Evolutionary conservation across 1,284 basidiomycete species (phyloP).

Genomic region (Ceratobasidium sp.): DNA sequence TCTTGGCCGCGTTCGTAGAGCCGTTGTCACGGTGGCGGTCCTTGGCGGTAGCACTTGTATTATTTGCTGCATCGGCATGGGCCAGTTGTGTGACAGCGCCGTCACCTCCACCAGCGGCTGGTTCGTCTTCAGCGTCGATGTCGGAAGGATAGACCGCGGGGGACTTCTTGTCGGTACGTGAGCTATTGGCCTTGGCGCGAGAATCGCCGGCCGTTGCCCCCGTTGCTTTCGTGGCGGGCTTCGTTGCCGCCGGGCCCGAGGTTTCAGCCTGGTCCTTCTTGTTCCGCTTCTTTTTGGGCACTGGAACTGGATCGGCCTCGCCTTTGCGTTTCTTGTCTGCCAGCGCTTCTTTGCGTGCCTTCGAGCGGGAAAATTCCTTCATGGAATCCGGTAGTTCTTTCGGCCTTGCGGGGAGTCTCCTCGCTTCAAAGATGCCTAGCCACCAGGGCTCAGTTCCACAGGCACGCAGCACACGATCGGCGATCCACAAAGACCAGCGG

Average conservation of each 20-base stretch:
- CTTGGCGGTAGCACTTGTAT: too few relatives aligned
- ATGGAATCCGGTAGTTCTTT: neutral
- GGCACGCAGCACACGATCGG: neutral
- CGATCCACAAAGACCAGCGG: neutral
- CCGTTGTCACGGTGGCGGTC: too few relatives aligned
- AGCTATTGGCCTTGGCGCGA: neutral
- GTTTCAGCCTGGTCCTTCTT: neutral
- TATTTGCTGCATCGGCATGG: too few relatives aligned
- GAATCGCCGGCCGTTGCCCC: too few relatives aligned
- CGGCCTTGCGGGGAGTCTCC: neutral
- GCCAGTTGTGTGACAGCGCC: too few relatives aligned
- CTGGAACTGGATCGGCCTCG: neutral
- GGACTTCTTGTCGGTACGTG: neutral
- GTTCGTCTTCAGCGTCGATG: neutral
- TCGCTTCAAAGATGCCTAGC: neutral
- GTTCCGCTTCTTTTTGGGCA: neutral
- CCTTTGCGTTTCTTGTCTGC: neutral
- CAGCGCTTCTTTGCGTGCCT: neutral
- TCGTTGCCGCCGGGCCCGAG: neutral
- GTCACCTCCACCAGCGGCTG: too few relatives aligned
- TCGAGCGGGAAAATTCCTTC: neutral
- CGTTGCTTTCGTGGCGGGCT: too few relatives aligned
- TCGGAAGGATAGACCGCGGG: neutral
- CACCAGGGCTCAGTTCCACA: neutral
- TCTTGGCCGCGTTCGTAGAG: neutral